phyloP scores from a whole-genome alignment of 495 filamentous ascomycete species.

The Hypoxylon perforatum region DNA sequence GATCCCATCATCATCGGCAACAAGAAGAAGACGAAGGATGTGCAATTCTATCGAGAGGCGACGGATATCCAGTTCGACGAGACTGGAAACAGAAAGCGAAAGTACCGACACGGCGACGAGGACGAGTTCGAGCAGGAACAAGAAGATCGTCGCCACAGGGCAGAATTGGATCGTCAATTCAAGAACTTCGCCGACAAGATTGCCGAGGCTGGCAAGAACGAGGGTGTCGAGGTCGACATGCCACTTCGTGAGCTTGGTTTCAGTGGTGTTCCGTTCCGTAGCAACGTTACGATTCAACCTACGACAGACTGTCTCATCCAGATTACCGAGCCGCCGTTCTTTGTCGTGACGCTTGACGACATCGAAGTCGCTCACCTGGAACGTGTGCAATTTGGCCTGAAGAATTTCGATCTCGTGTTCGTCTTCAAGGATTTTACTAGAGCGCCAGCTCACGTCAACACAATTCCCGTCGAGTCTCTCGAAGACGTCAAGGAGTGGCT shows the following conservation, averaged over 20 bases:
- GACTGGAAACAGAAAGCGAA: conserved; percentile 96
- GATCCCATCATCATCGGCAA: conserved; percentile 99
- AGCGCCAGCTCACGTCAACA: conserved; percentile 92
- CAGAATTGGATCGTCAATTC: conserved; percentile 93
- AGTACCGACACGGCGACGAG: conserved; percentile 98
- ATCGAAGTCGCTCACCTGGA: conserved; percentile 97
- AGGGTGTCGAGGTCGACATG: conserved; percentile 88
- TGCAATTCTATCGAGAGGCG: conserved; percentile 98
- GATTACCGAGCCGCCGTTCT: conserved; percentile 95
- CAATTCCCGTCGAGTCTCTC: conserved; percentile 93
- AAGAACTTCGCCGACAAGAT: conserved; percentile 98
- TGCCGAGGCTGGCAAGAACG: conserved; percentile 87
- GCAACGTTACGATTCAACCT: conserved; percentile 93
- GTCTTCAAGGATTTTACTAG: conserved; percentile 97
- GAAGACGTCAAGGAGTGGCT: conserved; percentile 99
- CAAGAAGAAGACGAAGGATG: conserved; percentile 94
- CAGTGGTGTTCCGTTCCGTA: conserved; percentile 93
- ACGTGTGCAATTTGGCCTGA: conserved; percentile 96
- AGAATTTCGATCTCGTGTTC: conserved; percentile 99
- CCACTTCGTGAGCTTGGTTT: conserved; percentile 97
- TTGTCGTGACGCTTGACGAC: conserved; percentile 92
- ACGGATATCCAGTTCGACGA: conserved; percentile 99
- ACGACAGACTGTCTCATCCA: conserved; percentile 99
- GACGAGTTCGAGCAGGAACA: conserved; percentile 99
- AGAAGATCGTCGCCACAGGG: conserved; percentile 89